Evolutionary conservation across 108 stramenopile species (phyloP).

Genomic region (Nitzschia sp.): DNA sequence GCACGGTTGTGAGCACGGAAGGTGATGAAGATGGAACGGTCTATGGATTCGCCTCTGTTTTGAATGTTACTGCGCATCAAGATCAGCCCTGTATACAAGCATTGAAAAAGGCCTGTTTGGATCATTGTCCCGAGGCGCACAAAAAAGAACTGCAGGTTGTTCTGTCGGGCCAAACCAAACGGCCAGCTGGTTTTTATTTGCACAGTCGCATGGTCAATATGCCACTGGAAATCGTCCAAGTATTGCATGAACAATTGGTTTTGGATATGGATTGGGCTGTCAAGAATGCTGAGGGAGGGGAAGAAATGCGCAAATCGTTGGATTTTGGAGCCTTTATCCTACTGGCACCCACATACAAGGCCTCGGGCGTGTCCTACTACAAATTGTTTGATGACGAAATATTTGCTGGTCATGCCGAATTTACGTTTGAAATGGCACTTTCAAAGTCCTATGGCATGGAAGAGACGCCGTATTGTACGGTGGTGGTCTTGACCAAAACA

Average conservation of each 20-base stretch:
- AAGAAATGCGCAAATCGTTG: slow-evolving; percentile 65
- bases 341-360: slow-evolving; percentile 60
- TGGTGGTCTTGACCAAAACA: slow-evolving; percentile 81
- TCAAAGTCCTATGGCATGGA: slow-evolving; percentile 63
- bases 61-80: slow-evolving; percentile 77
- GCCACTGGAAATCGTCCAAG: slow-evolving; percentile 76
- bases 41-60: slow-evolving; percentile 78
- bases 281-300: slow-evolving; percentile 60
- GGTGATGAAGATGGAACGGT: slow-evolving; percentile 59
- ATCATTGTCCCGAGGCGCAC: slow-evolving; percentile 65
- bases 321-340: slow-evolving; percentile 84
- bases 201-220: slow-evolving; percentile 86
- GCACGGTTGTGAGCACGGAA: slow-evolving; percentile 78
- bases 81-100: slow-evolving; percentile 49
- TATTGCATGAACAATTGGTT: slow-evolving; percentile 79
- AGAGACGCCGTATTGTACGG: slow-evolving; percentile 57
- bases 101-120: slow-evolving; percentile 59
- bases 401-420: slow-evolving; percentile 76
- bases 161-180: slow-evolving; percentile 74
- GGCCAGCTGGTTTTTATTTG: slow-evolving; percentile 84
- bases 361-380: slow-evolving; percentile 43
- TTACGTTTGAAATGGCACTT: slow-evolving; percentile 64
- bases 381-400: slow-evolving; percentile 88
- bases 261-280: slow-evolving; percentile 85
- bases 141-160: slow-evolving; percentile 71